Conservation (phyloP, 768 basidiomycete genomes). For the Rhizopogon roseolus region DNA sequence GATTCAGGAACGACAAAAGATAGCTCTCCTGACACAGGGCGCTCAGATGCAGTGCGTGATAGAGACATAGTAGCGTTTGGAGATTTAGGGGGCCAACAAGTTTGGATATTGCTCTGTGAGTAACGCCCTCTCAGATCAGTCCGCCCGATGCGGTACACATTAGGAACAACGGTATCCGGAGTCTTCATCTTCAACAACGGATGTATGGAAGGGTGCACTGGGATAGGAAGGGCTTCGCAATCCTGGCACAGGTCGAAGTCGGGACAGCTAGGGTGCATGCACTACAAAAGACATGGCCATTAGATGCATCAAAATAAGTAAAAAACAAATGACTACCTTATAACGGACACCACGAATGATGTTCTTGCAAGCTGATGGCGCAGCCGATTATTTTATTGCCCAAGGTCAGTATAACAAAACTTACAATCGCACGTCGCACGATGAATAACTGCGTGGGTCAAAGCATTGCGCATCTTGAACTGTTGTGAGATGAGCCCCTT, state of each 20-base stretch:
- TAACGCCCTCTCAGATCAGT: not conserved
- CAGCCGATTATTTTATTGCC: not conserved
- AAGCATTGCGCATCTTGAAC: constrained; percentile 25
- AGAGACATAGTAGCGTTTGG: not conserved
- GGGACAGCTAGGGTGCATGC: constrained; percentile 71
- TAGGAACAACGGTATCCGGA: constrained; percentile 43
- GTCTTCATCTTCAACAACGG: constrained; percentile 71
- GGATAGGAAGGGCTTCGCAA: constrained; percentile 79
- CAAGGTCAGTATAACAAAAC: not conserved
- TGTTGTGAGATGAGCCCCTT: not conserved
- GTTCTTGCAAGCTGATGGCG: constrained; percentile 36
- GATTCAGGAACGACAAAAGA: not conserved
- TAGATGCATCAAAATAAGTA: not conserved
- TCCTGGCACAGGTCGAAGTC: constrained; percentile 78
- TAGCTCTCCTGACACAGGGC: not conserved
- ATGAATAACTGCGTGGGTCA: constrained; percentile 32
- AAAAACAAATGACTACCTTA: constrained; percentile 43
- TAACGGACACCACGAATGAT: constrained; percentile 62
- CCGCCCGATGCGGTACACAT: constrained; percentile 28
- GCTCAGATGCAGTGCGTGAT: not conserved
- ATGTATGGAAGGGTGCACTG: constrained; percentile 68
- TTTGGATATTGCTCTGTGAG: not conserved
- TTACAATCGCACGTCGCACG: constrained; percentile 56
- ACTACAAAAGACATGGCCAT: constrained; percentile 36
- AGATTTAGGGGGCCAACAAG: not conserved